phyloP scores from a whole-genome alignment of 2,329 filamentous ascomycete species.

The Xylaria sp. region DNA sequence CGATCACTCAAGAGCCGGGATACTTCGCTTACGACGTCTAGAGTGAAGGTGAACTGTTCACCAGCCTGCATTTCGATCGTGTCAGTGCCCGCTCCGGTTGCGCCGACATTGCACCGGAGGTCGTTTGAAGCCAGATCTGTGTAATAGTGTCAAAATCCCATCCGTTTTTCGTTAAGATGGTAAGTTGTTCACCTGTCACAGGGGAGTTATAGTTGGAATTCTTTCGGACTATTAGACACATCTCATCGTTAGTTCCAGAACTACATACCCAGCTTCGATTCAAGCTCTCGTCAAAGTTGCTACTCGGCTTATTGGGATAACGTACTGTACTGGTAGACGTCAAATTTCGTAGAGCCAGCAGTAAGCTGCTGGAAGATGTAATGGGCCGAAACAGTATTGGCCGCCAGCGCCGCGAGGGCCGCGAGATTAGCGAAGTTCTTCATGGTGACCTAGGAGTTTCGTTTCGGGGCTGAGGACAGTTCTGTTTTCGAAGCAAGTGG shows the following conservation, averaged over 20 bases:
- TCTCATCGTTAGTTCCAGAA: constrained; percentile 7
- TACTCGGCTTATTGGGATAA: background rate
- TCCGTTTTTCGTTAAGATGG: background rate
- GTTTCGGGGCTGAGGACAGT: background rate
- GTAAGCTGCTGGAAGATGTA: constrained; percentile 57
- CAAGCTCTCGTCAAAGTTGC: background rate
- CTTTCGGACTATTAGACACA: constrained; percentile 51
- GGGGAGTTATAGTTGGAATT: constrained; percentile 63
- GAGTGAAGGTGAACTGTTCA: constrained; percentile 54
- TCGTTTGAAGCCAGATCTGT: constrained; percentile 54
- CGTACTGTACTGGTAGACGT: constrained; percentile 53
- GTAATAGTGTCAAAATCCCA: constrained; percentile 34
- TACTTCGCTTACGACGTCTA: constrained; percentile 47
- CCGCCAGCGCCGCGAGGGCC: constrained; percentile 49
- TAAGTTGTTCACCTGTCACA: constrained; percentile 51
- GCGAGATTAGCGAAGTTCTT: constrained; percentile 48
- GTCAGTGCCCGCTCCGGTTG: constrained; percentile 48
- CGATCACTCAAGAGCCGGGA: background rate
- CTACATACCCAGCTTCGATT: background rate
- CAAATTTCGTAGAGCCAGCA: constrained; percentile 49
- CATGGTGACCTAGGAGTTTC: constrained; percentile 43
- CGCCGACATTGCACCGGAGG: constrained; percentile 57
- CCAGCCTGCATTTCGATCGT: constrained; percentile 53
- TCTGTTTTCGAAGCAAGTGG: constrained; percentile 1
- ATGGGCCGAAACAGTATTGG: constrained; percentile 52